Evolutionary conservation across 2,329 filamentous ascomycete genomes (phyloP).

Genomic region (Colletotrichum lini): DNA sequence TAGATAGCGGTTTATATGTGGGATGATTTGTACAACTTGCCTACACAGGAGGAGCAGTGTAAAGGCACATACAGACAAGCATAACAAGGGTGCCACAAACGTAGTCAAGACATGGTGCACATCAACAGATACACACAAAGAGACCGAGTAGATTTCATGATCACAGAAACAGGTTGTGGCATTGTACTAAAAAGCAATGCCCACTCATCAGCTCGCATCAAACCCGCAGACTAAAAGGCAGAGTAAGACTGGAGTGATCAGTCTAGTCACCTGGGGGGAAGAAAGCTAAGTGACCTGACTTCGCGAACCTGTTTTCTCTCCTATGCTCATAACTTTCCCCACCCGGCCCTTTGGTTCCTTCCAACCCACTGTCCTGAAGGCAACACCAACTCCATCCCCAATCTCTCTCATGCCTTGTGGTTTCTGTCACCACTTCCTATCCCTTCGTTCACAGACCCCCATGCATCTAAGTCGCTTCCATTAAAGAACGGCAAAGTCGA

Average conservation of each 20-base stretch:
- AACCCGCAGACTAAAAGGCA: conserved; percentile 8
- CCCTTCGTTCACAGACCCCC: not conserved
- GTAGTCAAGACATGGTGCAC: no score
- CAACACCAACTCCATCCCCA: not conserved
- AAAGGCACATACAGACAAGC: not conserved
- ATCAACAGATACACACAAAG: not conserved
- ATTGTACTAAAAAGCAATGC: conserved; percentile 16
- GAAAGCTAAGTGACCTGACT: not conserved
- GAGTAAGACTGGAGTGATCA: conserved; percentile 30
- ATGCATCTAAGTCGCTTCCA: conserved; percentile 40
- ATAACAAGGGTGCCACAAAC: not conserved
- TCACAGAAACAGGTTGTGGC: conserved; percentile 18
- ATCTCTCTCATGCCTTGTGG: not conserved
- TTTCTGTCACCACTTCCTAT: no score
- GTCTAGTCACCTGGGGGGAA: not conserved
- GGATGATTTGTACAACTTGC: no score
- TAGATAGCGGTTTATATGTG: not conserved
- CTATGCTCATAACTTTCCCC: not conserved
- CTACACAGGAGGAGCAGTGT: not conserved
- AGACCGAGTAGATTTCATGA: not conserved
- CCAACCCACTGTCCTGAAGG: conserved; percentile 28
- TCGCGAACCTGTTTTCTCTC: conserved; percentile 11
- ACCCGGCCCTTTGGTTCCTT: not conserved
- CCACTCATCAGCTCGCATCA: conserved; percentile 22
- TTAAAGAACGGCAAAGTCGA: conserved; percentile 42